A percentile compares a stretch with the other conserved stretches of the same genome.
phyloP scores from a whole-genome alignment of 2,329 filamentous ascomycete species.

The Chaetomiaceae sp. region DNA sequence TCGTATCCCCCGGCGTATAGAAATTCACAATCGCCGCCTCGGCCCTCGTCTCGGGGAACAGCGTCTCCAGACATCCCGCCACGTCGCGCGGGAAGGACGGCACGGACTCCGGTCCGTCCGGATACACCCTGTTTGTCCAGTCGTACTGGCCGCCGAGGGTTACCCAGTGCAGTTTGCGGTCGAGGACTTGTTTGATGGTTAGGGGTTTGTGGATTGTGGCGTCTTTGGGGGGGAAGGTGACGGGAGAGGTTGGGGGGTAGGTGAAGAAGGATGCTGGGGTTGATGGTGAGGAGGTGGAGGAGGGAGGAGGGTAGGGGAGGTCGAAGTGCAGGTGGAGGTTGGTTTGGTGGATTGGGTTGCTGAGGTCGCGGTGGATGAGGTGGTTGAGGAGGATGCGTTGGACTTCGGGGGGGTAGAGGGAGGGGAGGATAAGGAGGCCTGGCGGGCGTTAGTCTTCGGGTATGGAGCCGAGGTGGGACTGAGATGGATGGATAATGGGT shows the following conservation, averaged over 20 bases:
- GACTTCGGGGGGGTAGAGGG: slow-evolving; percentile 62
- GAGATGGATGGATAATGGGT: neutral
- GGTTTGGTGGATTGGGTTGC: slow-evolving; percentile 68
- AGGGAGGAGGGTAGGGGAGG: slow-evolving; percentile 29
- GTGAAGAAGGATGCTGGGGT: slow-evolving; percentile 50
- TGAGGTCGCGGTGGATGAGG: slow-evolving; percentile 63
- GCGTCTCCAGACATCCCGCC: slow-evolving; percentile 56
- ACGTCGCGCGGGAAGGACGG: slow-evolving; percentile 73
- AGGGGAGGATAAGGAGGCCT: slow-evolving; percentile 78
- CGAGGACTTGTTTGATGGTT: slow-evolving; percentile 63
- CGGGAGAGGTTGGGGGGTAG: slow-evolving; percentile 44
- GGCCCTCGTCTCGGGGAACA: slow-evolving; percentile 73
- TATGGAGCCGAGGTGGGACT: neutral
- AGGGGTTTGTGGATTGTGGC: slow-evolving; percentile 69
- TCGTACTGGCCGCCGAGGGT: slow-evolving; percentile 95
- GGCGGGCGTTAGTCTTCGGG: neutral
- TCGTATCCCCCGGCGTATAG: slow-evolving; percentile 83
- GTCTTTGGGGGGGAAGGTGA: slow-evolving; percentile 63
- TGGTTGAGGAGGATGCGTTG: slow-evolving; percentile 67
- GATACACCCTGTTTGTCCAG: slow-evolving; percentile 86
- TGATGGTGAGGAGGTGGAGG: neutral
- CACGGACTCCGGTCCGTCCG: slow-evolving; percentile 48
- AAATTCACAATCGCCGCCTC: slow-evolving; percentile 94
- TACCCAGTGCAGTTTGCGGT: slow-evolving; percentile 83
- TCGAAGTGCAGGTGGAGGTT: slow-evolving; percentile 56